Conservation (phyloP, 306 rosid genomes). For the Cucumis sativus region Cucumber_9930_V3 NC_026658.2:25665501-25666000, state of each 20-base stretch:
- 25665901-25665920: constrained; percentile 97
- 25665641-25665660: constrained; percentile 92
- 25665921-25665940: constrained; percentile 97
- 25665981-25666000: constrained; percentile 96
- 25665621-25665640: constrained; percentile 88
- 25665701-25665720: constrained; percentile 98
- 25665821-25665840: constrained; percentile 86
- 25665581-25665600: constrained; percentile 95
- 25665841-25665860: constrained; percentile 69
- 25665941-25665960: constrained; percentile 92
- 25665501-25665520: constrained; percentile 97
- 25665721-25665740: constrained; percentile 96
- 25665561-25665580: constrained; percentile 99
- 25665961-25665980: constrained; percentile 80
- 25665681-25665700: constrained; percentile 95
- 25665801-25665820: constrained; percentile 86
- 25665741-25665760: constrained; percentile 67
- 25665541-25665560: constrained; percentile 92
- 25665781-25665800: constrained; percentile 73
- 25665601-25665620: constrained; percentile 93
- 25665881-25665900: constrained; percentile 91
- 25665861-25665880: constrained; percentile 98
- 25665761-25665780: constrained; percentile 56
- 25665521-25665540: constrained; percentile 89
- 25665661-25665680: constrained; percentile 95